phyloP scores from a whole-genome alignment of 176 grass and related monocot species.

The Guadua angustifolia region DNA sequence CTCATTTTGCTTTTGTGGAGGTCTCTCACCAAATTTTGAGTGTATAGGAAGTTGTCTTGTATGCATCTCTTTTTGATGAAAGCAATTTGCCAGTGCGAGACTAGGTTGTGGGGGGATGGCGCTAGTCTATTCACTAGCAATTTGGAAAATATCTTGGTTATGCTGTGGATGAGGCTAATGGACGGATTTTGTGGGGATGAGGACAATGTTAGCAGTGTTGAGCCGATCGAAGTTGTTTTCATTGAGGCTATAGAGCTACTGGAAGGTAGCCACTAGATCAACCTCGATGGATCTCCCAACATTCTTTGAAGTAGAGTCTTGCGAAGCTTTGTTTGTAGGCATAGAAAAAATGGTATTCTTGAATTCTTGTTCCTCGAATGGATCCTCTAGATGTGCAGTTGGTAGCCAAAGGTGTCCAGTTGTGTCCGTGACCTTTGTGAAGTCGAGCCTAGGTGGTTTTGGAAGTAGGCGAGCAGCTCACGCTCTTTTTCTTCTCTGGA shows the following conservation, averaged over 20 bases:
- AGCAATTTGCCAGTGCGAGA: too few relatives aligned
- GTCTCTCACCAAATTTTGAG: too few relatives aligned
- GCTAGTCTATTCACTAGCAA: neutral
- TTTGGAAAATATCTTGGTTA: neutral
- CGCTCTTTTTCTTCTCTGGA: neutral
- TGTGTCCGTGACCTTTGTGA: too few relatives aligned
- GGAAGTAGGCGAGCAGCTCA: neutral
- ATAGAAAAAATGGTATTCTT: neutral
- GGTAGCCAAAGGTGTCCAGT: too few relatives aligned
- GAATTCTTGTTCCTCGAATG: neutral
- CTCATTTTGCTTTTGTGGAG: too few relatives aligned
- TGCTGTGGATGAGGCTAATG: neutral
- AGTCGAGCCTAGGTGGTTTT: too few relatives aligned
- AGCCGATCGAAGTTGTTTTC: neutral
- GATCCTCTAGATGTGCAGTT: too few relatives aligned
- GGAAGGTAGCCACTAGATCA: neutral
- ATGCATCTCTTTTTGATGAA: too few relatives aligned
- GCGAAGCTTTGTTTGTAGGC: neutral
- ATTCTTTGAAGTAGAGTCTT: neutral
- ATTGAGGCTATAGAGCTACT: neutral
- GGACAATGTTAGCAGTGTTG: neutral
- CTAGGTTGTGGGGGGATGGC: neutral
- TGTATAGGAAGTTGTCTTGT: too few relatives aligned
- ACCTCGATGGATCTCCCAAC: neutral
- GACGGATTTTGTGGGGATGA: neutral